Evolutionary conservation across 177 flowering plant genomes (phyloP).

Genomic region (Telopea speciosissima): DNA sequence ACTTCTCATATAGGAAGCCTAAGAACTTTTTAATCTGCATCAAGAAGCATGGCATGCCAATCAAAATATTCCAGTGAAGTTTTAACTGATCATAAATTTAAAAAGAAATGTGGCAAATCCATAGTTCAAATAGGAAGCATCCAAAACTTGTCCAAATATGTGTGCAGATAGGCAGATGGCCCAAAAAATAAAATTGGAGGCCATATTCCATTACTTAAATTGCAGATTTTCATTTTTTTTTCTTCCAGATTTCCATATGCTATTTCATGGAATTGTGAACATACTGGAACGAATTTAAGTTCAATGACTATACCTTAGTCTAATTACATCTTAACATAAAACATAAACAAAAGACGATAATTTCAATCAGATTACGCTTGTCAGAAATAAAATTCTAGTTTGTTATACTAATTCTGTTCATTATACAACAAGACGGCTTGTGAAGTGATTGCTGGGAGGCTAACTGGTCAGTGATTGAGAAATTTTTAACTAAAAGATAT

Average conservation of each 20-base stretch:
- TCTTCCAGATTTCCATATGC: neutral
- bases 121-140: neutral
- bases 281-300: neutral
- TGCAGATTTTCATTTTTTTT: neutral
- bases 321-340: neutral
- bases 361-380: neutral
- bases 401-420: neutral
- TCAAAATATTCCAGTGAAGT: neutral
- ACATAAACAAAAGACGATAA: neutral
- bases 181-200: neutral
- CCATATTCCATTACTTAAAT: neutral
- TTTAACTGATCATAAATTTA: neutral
- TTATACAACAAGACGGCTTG: neutral
- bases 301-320: too few species aligned
- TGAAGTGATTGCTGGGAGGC: too few species aligned
- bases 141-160: neutral
- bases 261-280: neutral
- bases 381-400: too few species aligned
- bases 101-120: neutral
- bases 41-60: conserved; percentile 14
- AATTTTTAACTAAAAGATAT: too few species aligned
- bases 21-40: conserved; percentile 57
- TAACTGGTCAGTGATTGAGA: too few species aligned
- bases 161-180: neutral
- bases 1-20: conserved; percentile 49